A percentile compares a stretch with the other conserved stretches of the same genome.
These are phyloP conservation scores for Sextonia rubra DNA, from an alignment of 164 flowering plant species.

Conservation along the genomic window DNA sequence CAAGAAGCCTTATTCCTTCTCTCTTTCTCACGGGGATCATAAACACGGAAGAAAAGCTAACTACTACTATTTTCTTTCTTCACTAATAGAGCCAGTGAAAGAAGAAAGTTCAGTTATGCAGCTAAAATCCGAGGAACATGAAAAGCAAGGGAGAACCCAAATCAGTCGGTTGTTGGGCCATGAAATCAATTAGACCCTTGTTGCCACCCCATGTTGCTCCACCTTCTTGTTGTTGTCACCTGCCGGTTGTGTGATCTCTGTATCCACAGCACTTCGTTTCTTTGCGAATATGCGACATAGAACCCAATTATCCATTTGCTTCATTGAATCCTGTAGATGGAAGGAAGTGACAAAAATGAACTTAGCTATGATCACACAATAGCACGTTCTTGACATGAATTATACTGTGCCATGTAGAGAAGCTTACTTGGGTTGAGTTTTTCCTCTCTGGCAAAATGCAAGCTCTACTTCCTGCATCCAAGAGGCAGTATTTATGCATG, in stretches of 20 bases:
- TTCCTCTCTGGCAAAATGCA: constrained; percentile 10
- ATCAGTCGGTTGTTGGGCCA: too few relatives aligned
- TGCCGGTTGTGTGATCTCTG: constrained; percentile 1
- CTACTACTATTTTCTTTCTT: constrained; percentile 7
- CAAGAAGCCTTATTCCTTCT: not conserved
- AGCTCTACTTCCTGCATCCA: constrained; percentile 10
- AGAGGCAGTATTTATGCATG: constrained; percentile 27
- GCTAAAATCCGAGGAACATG: not conserved
- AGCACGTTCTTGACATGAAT: not conserved
- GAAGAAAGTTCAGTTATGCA: constrained; percentile 8
- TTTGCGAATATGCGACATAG: constrained; percentile 18
- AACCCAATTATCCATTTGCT: constrained; percentile 21
- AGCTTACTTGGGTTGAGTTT: constrained; percentile 25
- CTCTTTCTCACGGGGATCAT: not conserved
- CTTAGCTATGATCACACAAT: not conserved
- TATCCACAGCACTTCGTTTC: constrained; percentile 13
- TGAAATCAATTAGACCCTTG: not conserved
- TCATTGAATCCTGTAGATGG: not conserved
- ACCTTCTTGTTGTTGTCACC: not conserved
- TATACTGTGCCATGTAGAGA: not conserved
- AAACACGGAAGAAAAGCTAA: not conserved
- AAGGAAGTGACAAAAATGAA: not conserved
- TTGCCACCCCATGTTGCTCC: not conserved
- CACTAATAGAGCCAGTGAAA: not conserved
- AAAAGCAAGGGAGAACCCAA: not conserved